Evolutionary conservation across 495 filamentous ascomycete species (phyloP).

Genomic region (Hyaloscypha finlandica): DNA sequence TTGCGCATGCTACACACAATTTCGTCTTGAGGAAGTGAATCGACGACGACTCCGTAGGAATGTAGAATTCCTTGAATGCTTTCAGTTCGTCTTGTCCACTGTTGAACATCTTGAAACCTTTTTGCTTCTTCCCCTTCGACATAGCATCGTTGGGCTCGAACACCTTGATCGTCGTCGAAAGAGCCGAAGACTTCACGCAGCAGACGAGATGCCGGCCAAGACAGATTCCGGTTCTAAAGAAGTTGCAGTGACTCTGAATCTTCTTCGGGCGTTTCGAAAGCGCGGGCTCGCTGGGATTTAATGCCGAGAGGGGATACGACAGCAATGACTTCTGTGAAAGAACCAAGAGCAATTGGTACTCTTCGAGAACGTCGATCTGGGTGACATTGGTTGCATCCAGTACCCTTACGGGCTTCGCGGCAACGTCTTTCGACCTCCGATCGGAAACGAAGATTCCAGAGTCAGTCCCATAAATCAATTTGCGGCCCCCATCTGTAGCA

Average conservation of each 20-base stretch:
- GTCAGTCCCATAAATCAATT: conserved; percentile 92
- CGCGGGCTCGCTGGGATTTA: conserved; percentile 76
- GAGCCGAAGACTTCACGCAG: conserved; percentile 85
- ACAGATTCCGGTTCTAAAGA: conserved; percentile 97
- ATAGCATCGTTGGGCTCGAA: conserved; percentile 94
- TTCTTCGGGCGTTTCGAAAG: conserved; percentile 89
- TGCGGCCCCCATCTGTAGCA: conserved; percentile 81
- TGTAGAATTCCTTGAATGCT: conserved; percentile 99
- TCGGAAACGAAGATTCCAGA: conserved; percentile 90
- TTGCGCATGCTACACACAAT: conserved; percentile 91
- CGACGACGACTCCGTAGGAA: conserved; percentile 92
- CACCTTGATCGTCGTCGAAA: conserved; percentile 95
- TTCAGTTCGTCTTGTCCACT: conserved; percentile 91
- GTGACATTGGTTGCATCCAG: conserved; percentile 87
- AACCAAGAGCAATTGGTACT: conserved; percentile 89
- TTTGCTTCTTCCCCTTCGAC: conserved; percentile 85
- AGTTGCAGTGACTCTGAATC: conserved; percentile 95
- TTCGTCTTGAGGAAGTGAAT: conserved; percentile 98
- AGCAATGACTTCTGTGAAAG: conserved; percentile 87
- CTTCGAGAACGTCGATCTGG: conserved; percentile 93
- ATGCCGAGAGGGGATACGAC: conserved; percentile 82
- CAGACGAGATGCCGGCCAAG: conserved; percentile 92
- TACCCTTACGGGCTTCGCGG: conserved; percentile 74
- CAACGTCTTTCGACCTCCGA: conserved; percentile 77
- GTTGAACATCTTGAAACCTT: conserved; percentile 94